These are phyloP conservation scores for Blepharisma japonicum DNA, from an alignment of 73 alveolate species.

Conservation along the genomic window DNA sequence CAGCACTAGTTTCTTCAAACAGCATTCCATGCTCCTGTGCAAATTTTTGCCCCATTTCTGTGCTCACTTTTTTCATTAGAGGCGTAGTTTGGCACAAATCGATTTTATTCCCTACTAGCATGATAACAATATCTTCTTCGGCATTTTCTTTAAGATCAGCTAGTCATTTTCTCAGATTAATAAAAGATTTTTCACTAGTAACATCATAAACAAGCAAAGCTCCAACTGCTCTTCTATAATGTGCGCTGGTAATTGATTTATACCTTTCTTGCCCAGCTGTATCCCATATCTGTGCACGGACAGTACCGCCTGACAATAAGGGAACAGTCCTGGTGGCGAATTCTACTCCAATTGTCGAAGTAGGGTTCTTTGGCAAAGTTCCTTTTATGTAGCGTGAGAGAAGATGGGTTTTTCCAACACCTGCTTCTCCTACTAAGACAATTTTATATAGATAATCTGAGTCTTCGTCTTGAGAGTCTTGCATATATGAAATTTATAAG, in stretches of 20 bases:
- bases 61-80: constrained; percentile 57
- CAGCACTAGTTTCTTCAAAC: constrained; percentile 81
- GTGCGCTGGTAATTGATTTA: constrained; percentile 51
- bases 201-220: constrained; percentile 57
- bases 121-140: constrained; percentile 40
- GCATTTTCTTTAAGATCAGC: constrained; percentile 44
- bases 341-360: constrained; percentile 73
- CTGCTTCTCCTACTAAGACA: constrained; percentile 55
- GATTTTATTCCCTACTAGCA: constrained; percentile 49
- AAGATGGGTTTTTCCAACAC: constrained; percentile 60
- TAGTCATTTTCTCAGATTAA: constrained; percentile 49
- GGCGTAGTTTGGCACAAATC: constrained; percentile 41
- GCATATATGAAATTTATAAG: no score
- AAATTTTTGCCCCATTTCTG: constrained; percentile 63
- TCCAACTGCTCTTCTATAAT: constrained; percentile 55
- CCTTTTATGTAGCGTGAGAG: constrained; percentile 50
- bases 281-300: constrained; percentile 68
- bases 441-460: no score
- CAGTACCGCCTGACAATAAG: constrained; percentile 51
- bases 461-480: no score
- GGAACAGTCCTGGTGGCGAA: constrained; percentile 62
- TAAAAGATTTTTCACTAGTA: constrained; percentile 44
- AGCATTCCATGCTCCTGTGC: constrained; percentile 64
- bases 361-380: constrained; percentile 40
- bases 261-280: constrained; percentile 63